Evolutionary conservation across 2,329 filamentous ascomycete species (phyloP), one percentile per base, ranked within the genome.

Genomic region (Teratosphaeria destructans): DNA sequence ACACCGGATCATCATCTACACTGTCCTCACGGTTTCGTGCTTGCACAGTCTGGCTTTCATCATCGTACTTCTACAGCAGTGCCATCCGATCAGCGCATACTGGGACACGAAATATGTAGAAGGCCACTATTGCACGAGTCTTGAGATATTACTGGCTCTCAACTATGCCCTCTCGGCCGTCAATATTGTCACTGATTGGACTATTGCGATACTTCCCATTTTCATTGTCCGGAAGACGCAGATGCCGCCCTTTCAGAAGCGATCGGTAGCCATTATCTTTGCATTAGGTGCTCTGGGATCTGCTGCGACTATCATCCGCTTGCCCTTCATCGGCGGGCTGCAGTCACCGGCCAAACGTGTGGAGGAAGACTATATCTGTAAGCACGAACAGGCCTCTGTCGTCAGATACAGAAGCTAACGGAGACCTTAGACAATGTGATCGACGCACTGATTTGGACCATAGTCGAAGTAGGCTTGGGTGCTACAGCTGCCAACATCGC

Each of bases 1-100:
- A 19, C 79, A 83, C 58, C 71, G 75, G 37, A 71, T 71, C 64
- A 75, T 78, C 60, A 76, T 82, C 53, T 75, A 75, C 60, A 59
- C 70, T 8, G 72, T 81, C 16, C 77, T 82, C 64, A 65, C 66
- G 19, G 68, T 77, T 10, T 77, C 79, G 2, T 69, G 74, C 2
- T 52, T 77, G 4, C 74, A 80, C 55, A 77, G 80, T 4, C 63
- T 76, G 1, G 69, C 76, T 14, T 82, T 81, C 62, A 77, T 79
- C 65, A 78, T 82, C 63, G 68, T 82, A 54, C 71, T 81, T 37
- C 72, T 78, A 12, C 76, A 82, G 55, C 80, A 83, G 68, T 84
- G 81, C 65, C 69, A 69, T n/a, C 81, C 81, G 56, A 74, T 81
- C 11, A 70, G 71, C 3, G 76, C 75, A 57, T 83, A 82, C 67